Evolutionary conservation across 495 filamentous ascomycete species (phyloP).

Genomic region (Sphaerosporella brunnea): DNA sequence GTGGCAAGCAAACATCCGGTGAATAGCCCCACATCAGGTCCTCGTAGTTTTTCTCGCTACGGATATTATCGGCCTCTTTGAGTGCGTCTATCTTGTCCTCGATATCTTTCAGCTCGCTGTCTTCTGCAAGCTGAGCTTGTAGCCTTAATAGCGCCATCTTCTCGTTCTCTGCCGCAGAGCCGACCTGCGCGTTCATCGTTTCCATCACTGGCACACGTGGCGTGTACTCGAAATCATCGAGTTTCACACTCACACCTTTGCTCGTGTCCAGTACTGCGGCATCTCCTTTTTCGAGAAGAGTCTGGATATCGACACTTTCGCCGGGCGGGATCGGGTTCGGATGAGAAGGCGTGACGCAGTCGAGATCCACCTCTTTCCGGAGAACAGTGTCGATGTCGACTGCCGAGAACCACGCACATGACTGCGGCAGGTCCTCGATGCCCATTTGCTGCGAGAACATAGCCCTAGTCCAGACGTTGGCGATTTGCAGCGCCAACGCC

Average conservation of each 20-base stretch:
- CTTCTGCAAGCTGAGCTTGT: background rate
- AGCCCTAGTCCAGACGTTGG: slow-evolving; percentile 90
- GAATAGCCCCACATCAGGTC: no score
- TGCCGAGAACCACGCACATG: slow-evolving; percentile 86
- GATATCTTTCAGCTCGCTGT: background rate
- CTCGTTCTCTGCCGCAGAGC: no score
- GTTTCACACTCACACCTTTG: background rate
- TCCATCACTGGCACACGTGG: background rate
- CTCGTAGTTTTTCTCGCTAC: no score
- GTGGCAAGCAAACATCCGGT: no score
- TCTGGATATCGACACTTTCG: slow-evolving; percentile 61
- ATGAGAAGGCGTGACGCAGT: slow-evolving; percentile 84
- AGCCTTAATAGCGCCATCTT: background rate
- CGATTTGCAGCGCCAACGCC: slow-evolving; percentile 80
- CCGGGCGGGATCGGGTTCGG: slow-evolving; percentile 61
- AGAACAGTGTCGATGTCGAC: slow-evolving; percentile 88
- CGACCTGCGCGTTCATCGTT: background rate
- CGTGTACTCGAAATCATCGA: background rate
- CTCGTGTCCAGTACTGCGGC: background rate
- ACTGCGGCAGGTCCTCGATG: slow-evolving; percentile 84
- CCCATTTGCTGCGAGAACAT: slow-evolving; percentile 96
- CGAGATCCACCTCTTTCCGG: slow-evolving; percentile 94
- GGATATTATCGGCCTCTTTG: no score
- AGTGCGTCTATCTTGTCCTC: no score
- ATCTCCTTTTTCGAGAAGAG: slow-evolving; percentile 47